Evolutionary conservation across 2,329 filamentous ascomycete species (phyloP), one percentile per base, ranked within the genome.

Genomic region (Fusarium coffeatum): DNA sequence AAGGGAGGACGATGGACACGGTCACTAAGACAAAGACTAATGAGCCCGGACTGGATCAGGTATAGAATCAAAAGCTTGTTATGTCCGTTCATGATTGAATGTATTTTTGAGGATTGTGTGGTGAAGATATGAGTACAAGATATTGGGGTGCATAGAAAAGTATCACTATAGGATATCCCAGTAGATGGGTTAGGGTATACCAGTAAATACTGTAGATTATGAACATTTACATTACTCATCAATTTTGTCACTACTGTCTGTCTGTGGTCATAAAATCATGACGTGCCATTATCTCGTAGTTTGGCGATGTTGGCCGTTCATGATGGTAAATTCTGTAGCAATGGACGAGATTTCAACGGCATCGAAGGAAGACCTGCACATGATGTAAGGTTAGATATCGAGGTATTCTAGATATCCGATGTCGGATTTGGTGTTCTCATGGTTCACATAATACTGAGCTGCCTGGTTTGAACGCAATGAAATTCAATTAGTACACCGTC

Each of bases 1-100:
- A 85, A 88, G 91, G 85, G 87, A 90, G 77, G 89, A 89, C 73
- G 92, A 97, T 83, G 94, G 93, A 60, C 93, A 97, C 82, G 93
- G 91, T 57, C 93, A 97, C 84, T 96, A 72, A 66, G 69, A 66
- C 56, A 55, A 70, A 68, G 55, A 69, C 53, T 73, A 75, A 76
- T 73, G 71, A 75, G 64, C 60, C 60, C 64, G 60, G 66, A 69
- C 64, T 68, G 71, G 61, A 58, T 64, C 59, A 62, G 68, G 65
- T 66, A 72, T 70, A 73, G 61, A 74, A 67, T 69, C 51, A 73
- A 77, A 76, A 76, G 70, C 70, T 74, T 71, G 55, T 64, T 59
- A 56, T 72, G 64, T 71, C 64, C 74, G 65, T 72, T 72, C 60
- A 66, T 66, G 58, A 69, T 45, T 60, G 64, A 59, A 69, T 51